These are phyloP conservation scores for Phytophthora chlamydospora DNA, from an alignment of 352 stramenopile genomes.

Conservation along the genomic window DNA sequence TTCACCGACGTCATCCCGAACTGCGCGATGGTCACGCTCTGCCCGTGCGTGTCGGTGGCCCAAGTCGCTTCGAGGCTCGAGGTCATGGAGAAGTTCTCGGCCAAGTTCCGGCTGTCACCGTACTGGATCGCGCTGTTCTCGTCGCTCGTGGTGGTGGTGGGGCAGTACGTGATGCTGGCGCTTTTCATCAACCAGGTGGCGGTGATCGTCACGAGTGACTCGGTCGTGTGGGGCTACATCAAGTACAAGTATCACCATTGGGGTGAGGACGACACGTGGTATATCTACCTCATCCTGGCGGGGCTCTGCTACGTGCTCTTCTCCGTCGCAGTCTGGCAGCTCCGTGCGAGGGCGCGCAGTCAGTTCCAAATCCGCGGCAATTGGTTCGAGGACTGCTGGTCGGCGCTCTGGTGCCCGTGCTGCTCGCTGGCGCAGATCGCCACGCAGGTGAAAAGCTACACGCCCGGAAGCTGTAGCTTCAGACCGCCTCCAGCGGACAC, in stretches of 20 bases:
- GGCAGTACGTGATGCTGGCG: conserved; percentile 29
- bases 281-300: conserved; percentile 32
- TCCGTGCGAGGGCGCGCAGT: conserved; percentile 16
- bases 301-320: conserved; percentile 33
- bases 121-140: conserved; percentile 30
- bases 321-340: conserved; percentile 27
- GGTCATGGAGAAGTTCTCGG: conserved; percentile 33
- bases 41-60: conserved; percentile 43
- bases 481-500: conserved; percentile 24
- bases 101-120: conserved; percentile 21
- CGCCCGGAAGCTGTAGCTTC: conserved; percentile 43
- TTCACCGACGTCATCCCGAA: conserved; percentile 47
- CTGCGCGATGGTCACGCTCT: conserved; percentile 44
- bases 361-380: conserved; percentile 24
- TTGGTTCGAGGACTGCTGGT: conserved; percentile 32
- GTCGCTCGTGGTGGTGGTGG: conserved; percentile 24
- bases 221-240: conserved; percentile 32
- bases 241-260: conserved; percentile 41
- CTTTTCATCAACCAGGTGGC: conserved; percentile 34
- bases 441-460: conserved; percentile 56
- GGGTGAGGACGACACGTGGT: conserved; percentile 31
- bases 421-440: conserved; percentile 49
- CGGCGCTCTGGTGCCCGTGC: conserved; percentile 35
- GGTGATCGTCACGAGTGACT: conserved; percentile 28
- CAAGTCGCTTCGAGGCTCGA: conserved; percentile 43